These are phyloP conservation scores for Simplicillium sp. DNA, from an alignment of 2,329 filamentous ascomycete genomes.

Conservation along the genomic window DNA sequence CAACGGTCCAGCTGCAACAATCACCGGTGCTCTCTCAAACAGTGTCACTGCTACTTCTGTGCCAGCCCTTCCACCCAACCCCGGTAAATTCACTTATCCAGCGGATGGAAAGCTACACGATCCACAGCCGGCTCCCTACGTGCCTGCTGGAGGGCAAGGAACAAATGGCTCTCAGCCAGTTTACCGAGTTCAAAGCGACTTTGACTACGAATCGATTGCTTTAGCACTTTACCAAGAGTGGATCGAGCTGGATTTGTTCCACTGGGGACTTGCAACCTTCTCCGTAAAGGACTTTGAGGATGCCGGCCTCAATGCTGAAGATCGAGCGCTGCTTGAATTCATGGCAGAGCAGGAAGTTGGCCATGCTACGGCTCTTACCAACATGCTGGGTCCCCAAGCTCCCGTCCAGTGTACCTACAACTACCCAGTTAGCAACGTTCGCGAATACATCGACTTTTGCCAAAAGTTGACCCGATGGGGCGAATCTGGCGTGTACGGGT, in stretches of 20 bases:
- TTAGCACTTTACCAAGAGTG: constrained; percentile 74
- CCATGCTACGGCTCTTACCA: constrained; percentile 66
- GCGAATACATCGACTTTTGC: constrained; percentile 73
- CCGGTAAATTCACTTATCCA: too few species aligned
- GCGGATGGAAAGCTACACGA: too few species aligned
- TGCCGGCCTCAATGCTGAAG: constrained; percentile 58
- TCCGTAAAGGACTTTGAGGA: constrained; percentile 58
- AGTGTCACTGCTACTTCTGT: too few species aligned
- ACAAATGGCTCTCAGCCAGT: too few species aligned
- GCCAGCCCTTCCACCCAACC: too few species aligned
- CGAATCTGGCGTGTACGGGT: too few species aligned
- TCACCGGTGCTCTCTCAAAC: too few species aligned
- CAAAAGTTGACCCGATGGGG: constrained; percentile 79
- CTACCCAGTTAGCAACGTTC: constrained; percentile 67
- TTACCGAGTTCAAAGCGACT: constrained; percentile 71
- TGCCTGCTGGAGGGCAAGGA: too few species aligned
- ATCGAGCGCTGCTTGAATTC: constrained; percentile 61
- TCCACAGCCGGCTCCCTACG: too few species aligned
- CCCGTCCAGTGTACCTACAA: constrained; percentile 72
- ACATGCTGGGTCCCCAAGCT: constrained; percentile 64
- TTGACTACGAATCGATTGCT: constrained; percentile 70
- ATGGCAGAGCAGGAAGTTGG: constrained; percentile 73
- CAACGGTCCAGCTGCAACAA: too few species aligned
- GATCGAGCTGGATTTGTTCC: constrained; percentile 78
- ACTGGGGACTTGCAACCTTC: constrained; percentile 63